phyloP scores from a whole-genome alignment of 331 rosid species.

The Dryas integrifolia region DNA sequence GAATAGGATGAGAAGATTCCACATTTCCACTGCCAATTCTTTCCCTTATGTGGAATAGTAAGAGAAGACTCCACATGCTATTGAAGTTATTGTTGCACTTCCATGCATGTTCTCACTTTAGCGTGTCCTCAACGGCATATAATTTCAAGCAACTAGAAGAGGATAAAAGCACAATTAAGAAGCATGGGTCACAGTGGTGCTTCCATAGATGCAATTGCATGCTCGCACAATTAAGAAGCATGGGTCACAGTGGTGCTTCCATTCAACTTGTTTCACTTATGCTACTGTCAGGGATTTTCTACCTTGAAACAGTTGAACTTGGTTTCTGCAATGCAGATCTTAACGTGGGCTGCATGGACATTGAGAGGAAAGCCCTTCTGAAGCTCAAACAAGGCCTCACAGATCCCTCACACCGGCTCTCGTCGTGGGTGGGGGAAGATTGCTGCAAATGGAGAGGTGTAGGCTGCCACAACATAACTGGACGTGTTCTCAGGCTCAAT shows the following conservation, averaged over 20 bases:
- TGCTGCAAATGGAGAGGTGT: conserved; percentile 29
- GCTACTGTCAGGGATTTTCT: background rate
- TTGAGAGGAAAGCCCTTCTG: conserved; percentile 26
- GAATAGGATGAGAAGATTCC: too few species aligned
- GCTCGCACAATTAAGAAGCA: background rate
- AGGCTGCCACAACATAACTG: conserved; percentile 12
- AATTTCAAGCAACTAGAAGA: too few species aligned
- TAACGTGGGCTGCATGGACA: background rate
- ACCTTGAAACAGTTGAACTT: background rate
- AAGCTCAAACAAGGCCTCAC: conserved; percentile 13
- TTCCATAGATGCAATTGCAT: background rate
- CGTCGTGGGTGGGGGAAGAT: conserved; percentile 21
- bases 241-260: background rate
- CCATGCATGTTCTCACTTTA: too few species aligned
- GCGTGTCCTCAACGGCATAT: too few species aligned
- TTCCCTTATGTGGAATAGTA: too few species aligned
- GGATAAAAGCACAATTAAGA: background rate
- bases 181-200: background rate
- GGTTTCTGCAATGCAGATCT: background rate
- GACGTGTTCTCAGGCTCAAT: conserved; percentile 8
- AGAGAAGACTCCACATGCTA: too few species aligned
- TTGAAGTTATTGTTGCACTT: too few species aligned
- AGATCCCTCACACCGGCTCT: conserved; percentile 10
- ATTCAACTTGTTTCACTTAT: background rate
- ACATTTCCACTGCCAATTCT: too few species aligned